Evolutionary conservation across 768 basidiomycete species (phyloP), one percentile per base, ranked within the genome.

Genomic region (Tylopilus sp.): DNA sequence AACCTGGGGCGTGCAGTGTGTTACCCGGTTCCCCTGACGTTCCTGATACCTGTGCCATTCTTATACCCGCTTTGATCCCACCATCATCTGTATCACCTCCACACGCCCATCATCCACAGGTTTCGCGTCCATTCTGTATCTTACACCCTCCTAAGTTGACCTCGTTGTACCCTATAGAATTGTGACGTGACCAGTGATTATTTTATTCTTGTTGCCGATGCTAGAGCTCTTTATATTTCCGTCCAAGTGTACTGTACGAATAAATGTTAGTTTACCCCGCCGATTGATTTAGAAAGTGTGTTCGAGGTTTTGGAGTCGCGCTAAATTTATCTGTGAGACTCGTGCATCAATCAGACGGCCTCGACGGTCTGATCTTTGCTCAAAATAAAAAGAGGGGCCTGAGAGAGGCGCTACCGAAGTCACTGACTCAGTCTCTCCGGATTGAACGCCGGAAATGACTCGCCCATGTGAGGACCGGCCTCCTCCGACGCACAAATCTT

Each of bases 21-120:
- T 54, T 57, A 43, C 50, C 52, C 39, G 44, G 40, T 52, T 53
- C 40, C 52, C 51, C 52, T 47, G 55, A 52, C 56, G 59, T 61
- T 52, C 57, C 59, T 63, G 57, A 67, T 67, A 67, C 65, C 65
- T 67, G 56, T 65, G 63, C 52, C 63, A 47, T 44, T 42, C 52
- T 48, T 63, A 67, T 67, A 67, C 65, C 65, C 63, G 57, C 59
- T 44, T 50, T 42, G 18, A 18, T 41, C 52, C 64, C 55, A 25
- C 51, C 61, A 54, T 55, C 63, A 64, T 60, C 28, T 65, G 62
- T 66, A 66, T 44, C 50, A 65, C 58, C 57, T 53, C 42, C 57
- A 56, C 55, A 56, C 52, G 48, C 48, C 48, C 62, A 57, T 58
- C 58, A 50, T 49, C 40, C 18, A 51, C 59, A 53, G 52, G 51